A percentile compares a stretch with the other conserved stretches of the same genome.
Conservation (phyloP, 31 red algal species). For the Porphyra umbilicalis region DNA sequence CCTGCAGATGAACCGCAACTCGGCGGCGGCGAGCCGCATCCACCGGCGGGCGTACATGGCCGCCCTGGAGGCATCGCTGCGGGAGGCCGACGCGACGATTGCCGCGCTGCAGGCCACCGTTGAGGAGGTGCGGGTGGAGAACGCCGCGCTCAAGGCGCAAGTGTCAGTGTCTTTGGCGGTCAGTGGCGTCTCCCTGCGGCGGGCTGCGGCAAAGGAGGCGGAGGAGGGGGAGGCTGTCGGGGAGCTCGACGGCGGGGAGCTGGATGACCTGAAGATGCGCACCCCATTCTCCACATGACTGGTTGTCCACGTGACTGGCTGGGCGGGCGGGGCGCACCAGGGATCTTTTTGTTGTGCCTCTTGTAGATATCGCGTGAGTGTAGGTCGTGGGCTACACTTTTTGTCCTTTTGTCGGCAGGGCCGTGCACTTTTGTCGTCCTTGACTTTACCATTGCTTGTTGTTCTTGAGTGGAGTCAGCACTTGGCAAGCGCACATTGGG, state of each 20-base stretch:
- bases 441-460: too few relatives aligned
- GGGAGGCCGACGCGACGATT: conserved; percentile 2
- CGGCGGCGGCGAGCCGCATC: conserved; percentile 35
- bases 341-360: too few relatives aligned
- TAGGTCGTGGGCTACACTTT: too few relatives aligned
- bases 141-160: conserved; percentile 1
- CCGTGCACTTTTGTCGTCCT: too few relatives aligned
- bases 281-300: too few relatives aligned
- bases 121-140: conserved; percentile 7
- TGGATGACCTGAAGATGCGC: neutral
- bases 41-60: conserved; percentile 33
- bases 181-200: neutral
- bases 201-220: neutral
- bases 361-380: too few relatives aligned
- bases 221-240: conserved; percentile 1
- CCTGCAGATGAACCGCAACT: conserved; percentile 28
- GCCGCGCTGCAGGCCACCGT: neutral
- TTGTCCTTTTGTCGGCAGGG: too few relatives aligned
- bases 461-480: too few relatives aligned
- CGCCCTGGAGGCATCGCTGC: conserved; percentile 33
- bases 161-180: neutral
- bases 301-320: too few relatives aligned
- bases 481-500: too few relatives aligned
- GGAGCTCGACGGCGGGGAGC: neutral
- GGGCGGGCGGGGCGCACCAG: too few relatives aligned